Evolutionary conservation across 257 asterid genomes (phyloP).

Genomic region (Lavandula angustifolia): DNA sequence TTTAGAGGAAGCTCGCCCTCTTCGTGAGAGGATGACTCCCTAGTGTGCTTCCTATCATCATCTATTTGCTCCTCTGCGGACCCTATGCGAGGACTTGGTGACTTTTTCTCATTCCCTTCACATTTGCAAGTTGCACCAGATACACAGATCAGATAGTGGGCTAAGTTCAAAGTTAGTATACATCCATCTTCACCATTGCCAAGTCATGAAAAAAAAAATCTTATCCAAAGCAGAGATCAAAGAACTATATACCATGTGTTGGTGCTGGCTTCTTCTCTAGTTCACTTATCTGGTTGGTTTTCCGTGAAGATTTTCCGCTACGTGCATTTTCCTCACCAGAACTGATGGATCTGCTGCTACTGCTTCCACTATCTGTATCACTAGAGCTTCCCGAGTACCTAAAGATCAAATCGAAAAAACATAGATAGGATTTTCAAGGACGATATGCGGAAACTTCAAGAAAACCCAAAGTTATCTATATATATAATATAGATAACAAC

Average conservation of each 20-base stretch:
- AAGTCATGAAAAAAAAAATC: slow-evolving; percentile 15
- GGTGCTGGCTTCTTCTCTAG: slow-evolving; percentile 40
- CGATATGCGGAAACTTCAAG: slow-evolving; percentile 13
- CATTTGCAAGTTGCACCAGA: slow-evolving; percentile 19
- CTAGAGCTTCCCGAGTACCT: slow-evolving; percentile 76
- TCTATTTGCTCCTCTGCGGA: slow-evolving; percentile 41
- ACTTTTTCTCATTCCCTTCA: slow-evolving; percentile 43
- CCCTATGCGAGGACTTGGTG: slow-evolving; percentile 34
- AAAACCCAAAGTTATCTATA: slow-evolving; percentile 7
- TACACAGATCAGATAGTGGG: slow-evolving; percentile 22
- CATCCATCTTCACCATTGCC: background rate
- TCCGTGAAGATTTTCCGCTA: slow-evolving; percentile 37
- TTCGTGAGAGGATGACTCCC: slow-evolving; percentile 48
- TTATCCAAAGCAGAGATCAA: slow-evolving; percentile 11
- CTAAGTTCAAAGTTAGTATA: slow-evolving; percentile 9
- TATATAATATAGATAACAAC: background rate
- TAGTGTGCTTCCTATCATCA: slow-evolving; percentile 34
- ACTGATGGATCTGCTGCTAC: slow-evolving; percentile 55
- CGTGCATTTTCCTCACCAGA: slow-evolving; percentile 61
- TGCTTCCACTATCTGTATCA: slow-evolving; percentile 54
- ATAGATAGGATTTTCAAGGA: background rate
- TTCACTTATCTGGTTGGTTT: slow-evolving; percentile 32
- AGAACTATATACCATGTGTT: slow-evolving; percentile 41
- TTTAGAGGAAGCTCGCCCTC: slow-evolving; percentile 61
- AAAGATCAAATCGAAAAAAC: slow-evolving; percentile 27